These are phyloP conservation scores for Phlebopus sp. DNA, from an alignment of 1,284 basidiomycete species.

Conservation along the genomic window DNA sequence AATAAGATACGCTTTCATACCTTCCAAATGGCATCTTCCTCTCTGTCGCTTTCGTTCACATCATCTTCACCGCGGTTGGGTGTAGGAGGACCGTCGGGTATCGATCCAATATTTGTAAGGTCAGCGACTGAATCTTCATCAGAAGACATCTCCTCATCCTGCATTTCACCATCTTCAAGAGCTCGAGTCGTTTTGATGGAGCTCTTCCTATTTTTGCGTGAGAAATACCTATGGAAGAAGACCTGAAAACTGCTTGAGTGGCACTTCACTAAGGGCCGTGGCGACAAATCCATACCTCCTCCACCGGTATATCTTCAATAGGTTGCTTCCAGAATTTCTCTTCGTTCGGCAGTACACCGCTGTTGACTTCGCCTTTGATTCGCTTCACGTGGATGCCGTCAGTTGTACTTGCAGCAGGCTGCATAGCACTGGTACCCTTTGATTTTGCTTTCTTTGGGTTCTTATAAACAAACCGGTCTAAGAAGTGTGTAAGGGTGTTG, in stretches of 20 bases:
- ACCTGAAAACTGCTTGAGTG: constrained; percentile 40
- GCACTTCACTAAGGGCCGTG: neutral
- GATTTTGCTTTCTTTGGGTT: constrained; percentile 86
- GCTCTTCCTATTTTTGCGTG: constrained; percentile 53
- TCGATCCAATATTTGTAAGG: constrained; percentile 18
- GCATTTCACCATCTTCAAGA: constrained; percentile 33
- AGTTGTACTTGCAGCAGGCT: constrained; percentile 74
- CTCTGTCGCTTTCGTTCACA: constrained; percentile 45
- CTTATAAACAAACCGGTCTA: constrained; percentile 88
- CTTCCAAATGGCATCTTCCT: constrained; percentile 82
- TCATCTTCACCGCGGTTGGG: constrained; percentile 44
- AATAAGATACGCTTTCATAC: constrained; percentile 38
- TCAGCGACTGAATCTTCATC: constrained; percentile 16
- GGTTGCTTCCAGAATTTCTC: constrained; percentile 76
- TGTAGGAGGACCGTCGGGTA: constrained; percentile 36
- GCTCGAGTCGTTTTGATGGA: constrained; percentile 47
- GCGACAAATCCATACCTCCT: constrained; percentile 61
- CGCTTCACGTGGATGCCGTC: constrained; percentile 71
- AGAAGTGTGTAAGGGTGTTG: constrained; percentile 91
- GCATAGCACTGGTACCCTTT: constrained; percentile 90
- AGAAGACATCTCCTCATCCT: constrained; percentile 34
- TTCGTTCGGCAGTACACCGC: constrained; percentile 67
- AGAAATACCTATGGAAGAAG: constrained; percentile 66
- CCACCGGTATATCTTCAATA: constrained; percentile 78
- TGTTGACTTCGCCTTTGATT: constrained; percentile 61